These are phyloP conservation scores for Backusella australiensis DNA, from an alignment of 192 early-diverging fungal genomes.

Conservation along the genomic window DNA sequence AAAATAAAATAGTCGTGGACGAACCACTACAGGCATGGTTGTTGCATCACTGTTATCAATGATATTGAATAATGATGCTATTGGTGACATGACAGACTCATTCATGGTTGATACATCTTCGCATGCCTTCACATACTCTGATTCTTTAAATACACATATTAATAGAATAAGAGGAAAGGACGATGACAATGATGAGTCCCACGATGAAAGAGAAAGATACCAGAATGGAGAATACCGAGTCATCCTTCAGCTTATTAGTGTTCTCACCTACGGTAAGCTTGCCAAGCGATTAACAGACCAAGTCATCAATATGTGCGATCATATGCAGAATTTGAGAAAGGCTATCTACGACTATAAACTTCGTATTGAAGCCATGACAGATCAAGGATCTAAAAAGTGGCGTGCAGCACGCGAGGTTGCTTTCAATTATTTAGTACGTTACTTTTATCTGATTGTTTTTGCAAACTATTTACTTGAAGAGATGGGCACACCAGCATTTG, in stretches of 20 bases:
- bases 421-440: conserved; percentile 60
- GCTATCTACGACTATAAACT: conserved; percentile 61
- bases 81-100: conserved; percentile 20
- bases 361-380: conserved; percentile 42
- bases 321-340: conserved; percentile 63
- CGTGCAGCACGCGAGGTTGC: conserved; percentile 34
- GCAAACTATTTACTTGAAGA: conserved; percentile 61
- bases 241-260: conserved; percentile 57
- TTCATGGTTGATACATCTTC: conserved; percentile 11
- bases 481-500: conserved; percentile 13
- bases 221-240: conserved; percentile 54
- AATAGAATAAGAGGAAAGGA: background rate
- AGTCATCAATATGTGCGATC: conserved; percentile 62
- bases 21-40: conserved; percentile 62
- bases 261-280: conserved; percentile 56
- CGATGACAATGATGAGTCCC: conserved; percentile 10
- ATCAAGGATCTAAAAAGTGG: conserved; percentile 37
- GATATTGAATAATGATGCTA: conserved; percentile 39
- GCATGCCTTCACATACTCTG: background rate
- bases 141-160: background rate
- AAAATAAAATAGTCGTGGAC: conserved; percentile 42
- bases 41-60: conserved; percentile 55
- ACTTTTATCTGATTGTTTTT: conserved; percentile 67
- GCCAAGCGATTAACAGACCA: conserved; percentile 57
- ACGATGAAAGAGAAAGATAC: conserved; percentile 38